phyloP scores from a whole-genome alignment of 768 basidiomycete species.

The Chlorophyllum brunneum region DNA sequence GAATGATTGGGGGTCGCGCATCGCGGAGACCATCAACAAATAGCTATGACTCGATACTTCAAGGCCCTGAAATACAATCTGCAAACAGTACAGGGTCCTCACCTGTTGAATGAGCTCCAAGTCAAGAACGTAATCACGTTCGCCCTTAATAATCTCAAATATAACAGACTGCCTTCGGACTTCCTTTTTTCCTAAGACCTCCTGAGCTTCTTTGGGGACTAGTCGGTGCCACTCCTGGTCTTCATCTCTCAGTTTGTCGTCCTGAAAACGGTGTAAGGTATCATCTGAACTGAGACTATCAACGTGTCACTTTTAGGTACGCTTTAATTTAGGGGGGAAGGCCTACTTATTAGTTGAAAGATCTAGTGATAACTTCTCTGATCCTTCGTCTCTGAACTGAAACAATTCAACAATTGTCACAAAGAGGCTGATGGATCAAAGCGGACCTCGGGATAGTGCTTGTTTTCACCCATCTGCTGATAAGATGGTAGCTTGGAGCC shows the following conservation, averaged over 20 bases:
- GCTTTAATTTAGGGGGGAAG: constrained; percentile 22
- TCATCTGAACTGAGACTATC: constrained; percentile 60
- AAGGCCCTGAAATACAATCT: background rate
- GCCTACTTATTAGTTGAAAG: background rate
- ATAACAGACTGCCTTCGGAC: constrained; percentile 83
- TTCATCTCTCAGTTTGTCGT: constrained; percentile 55
- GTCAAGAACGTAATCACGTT: constrained; percentile 85
- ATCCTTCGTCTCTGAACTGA: background rate
- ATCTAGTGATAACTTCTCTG: background rate
- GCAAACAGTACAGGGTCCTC: constrained; percentile 9
- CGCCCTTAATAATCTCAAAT: constrained; percentile 88
- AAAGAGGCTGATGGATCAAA: background rate
- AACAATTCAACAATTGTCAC: background rate
- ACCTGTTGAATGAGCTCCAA: constrained; percentile 70
- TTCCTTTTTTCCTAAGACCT: constrained; percentile 70
- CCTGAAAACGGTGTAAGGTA: constrained; percentile 63
- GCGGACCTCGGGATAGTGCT: constrained; percentile 1
- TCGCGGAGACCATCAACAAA: constrained; percentile 65
- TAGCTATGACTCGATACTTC: constrained; percentile 38
- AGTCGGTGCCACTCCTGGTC: constrained; percentile 84
- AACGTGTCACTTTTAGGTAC: constrained; percentile 9
- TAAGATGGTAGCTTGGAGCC: constrained; percentile 30
- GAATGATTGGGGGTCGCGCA: constrained; percentile 64
- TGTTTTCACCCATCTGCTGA: constrained; percentile 1
- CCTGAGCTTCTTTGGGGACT: constrained; percentile 67